Evolutionary conservation across 2,329 filamentous ascomycete species (phyloP), one percentile per base, ranked within the genome.

Genomic region (Alternaria brassicicola): DNA sequence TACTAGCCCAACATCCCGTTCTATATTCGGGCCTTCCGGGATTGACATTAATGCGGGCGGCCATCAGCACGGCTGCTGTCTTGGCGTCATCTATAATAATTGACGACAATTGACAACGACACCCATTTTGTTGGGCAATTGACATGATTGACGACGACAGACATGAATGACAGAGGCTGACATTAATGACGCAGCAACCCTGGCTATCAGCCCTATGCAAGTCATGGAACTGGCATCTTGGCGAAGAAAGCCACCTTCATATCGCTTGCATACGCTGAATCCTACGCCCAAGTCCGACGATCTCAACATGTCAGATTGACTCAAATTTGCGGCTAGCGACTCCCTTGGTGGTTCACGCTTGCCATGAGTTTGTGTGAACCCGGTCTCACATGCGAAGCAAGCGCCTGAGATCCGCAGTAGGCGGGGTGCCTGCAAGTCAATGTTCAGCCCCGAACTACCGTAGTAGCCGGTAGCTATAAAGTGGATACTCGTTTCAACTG

Each of bases 401-500:
- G 21, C 43, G 28, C 43, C 17, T 33, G 28, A 23, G 19, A 4
- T 13, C 28, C 4, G 7, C 43, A 31, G 28, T 46, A 21, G 23
- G 51, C 49, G n/a, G 15, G 23, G 51, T 53, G n/a, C 30, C 9
- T 35, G 13, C 23, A 25, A 10, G 30, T 15, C 13, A 33, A 23
- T 13, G 19, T n/a, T 6, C 1, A 23, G 19, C 42, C 13, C 25
- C 52, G 21, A 35, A 59, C 31, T 55, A 52, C 45, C 51, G 56
- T 19, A 55, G 36, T 47, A 59, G 46, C 45, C 50, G 51, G 45
- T 50, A 59, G 38, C 39, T 39, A 41, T 53, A 43, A 31, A 23
- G 41, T 17, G 23, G 43, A 33, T 42, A 48, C 41, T 15, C 21
- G 31, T 31, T 31, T 52, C 31, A 52, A 23, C 28, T 38, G 19